Conservation (phyloP, 768 basidiomycete species). For the Gyrodon lividus region DNA sequence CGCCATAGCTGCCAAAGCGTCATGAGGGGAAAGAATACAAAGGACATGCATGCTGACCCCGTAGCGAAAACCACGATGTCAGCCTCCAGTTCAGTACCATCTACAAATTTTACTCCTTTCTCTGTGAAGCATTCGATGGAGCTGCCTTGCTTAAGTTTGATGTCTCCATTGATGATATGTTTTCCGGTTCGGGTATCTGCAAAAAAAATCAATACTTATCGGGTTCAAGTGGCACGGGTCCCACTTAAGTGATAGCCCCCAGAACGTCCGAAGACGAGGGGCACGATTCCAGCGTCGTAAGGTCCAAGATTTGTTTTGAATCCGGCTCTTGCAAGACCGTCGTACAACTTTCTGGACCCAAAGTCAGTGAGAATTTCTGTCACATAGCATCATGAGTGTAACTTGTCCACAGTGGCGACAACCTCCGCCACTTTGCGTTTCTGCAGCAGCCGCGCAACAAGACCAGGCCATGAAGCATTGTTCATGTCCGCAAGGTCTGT, state of each 20-base stretch:
- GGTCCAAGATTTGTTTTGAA: conserved; percentile 31
- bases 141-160: conserved; percentile 44
- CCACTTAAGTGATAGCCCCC: conserved; percentile 34
- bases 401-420: conserved; percentile 3
- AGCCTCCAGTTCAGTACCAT: conserved; percentile 22
- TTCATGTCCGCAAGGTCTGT: conserved; percentile 6
- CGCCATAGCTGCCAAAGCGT: conserved; percentile 38
- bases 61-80: conserved; percentile 25
- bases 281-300: conserved; percentile 31
- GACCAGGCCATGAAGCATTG: neutral
- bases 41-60: neutral
- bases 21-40: neutral
- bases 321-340: conserved; percentile 32
- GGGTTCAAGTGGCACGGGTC: neutral
- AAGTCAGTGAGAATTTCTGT: neutral
- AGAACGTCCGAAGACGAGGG: conserved; percentile 21
- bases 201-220: neutral
- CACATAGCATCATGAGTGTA: no score
- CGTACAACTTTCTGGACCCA: conserved; percentile 27
- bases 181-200: conserved; percentile 35
- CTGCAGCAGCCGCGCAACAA: conserved; percentile 5
- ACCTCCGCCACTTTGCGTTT: conserved; percentile 5
- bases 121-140: conserved; percentile 24
- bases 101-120: conserved; percentile 15
- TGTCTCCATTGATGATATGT: conserved; percentile 41